Conservation (phyloP, 2,329 filamentous ascomycete genomes). For the Atkinsonella hypoxylon region DNA sequence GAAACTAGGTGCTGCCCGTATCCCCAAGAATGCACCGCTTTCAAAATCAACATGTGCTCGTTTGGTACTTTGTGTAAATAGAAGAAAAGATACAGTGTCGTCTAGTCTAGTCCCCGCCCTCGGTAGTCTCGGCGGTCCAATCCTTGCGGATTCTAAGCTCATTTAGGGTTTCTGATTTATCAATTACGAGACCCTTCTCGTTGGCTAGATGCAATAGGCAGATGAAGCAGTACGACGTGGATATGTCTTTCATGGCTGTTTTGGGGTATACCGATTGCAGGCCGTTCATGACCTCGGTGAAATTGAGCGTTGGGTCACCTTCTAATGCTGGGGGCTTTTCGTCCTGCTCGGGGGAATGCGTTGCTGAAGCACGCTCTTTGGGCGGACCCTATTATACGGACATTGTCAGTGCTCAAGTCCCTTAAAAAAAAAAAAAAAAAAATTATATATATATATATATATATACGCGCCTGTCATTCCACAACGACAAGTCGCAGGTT, state of each 20-base stretch:
- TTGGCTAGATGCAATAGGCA: conserved; percentile 84
- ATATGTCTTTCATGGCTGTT: conserved; percentile 83
- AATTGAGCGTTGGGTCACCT: conserved; percentile 54
- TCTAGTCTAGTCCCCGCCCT: too few relatives aligned
- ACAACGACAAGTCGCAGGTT: neutral
- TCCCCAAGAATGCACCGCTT: too few relatives aligned
- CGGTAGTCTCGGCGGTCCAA: conserved; percentile 45
- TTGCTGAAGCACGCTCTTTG: neutral
- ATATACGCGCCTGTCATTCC: neutral
- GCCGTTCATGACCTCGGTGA: conserved; percentile 85
- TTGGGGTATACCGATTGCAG: conserved; percentile 78
- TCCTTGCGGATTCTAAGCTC: conserved; percentile 52
- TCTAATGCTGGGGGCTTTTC: conserved; percentile 20
- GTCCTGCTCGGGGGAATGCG: conserved; percentile 18
- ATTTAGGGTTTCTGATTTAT: conserved; percentile 45
- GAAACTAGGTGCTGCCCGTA: too few relatives aligned
- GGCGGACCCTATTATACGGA: conserved; percentile 7
- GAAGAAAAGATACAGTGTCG: too few relatives aligned
- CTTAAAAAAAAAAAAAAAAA: neutral
- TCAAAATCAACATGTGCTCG: too few relatives aligned
- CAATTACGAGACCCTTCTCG: conserved; percentile 76
- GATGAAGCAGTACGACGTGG: conserved; percentile 88
- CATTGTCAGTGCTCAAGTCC: neutral
- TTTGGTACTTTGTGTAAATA: too few relatives aligned
- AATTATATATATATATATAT: neutral